Evolutionary conservation across 1,139 yeast species (phyloP).

Genomic region (Hansenula sp.): DNA sequence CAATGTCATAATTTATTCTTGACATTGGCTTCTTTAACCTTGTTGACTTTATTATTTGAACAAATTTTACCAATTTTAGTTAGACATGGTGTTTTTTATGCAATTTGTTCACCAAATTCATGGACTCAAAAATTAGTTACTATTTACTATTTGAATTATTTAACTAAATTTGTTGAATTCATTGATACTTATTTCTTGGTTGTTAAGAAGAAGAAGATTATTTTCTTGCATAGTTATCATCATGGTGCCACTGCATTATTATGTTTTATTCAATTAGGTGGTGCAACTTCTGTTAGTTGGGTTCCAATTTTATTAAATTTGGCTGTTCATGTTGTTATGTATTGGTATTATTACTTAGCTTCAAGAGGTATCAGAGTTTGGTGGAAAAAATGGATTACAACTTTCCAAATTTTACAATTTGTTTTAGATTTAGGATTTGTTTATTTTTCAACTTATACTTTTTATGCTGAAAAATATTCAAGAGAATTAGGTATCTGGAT

Average conservation of each 20-base stretch:
- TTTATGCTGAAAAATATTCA: slow-evolving; percentile 59
- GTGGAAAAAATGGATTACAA: slow-evolving; percentile 99
- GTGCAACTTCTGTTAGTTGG: slow-evolving; percentile 91
- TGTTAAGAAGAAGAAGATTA: slow-evolving; percentile 82
- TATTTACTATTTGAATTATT: slow-evolving; percentile 74
- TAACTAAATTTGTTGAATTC: slow-evolving; percentile 78
- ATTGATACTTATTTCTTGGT: slow-evolving; percentile 91
- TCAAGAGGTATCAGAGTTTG: slow-evolving; percentile 94
- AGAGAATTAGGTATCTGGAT: slow-evolving; percentile 39
- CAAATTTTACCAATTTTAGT: slow-evolving; percentile 81
- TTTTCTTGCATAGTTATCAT: slow-evolving; percentile 93
- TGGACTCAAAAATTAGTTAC: slow-evolving; percentile 86
- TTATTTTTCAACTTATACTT: slow-evolving; percentile 88
- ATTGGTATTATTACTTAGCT: slow-evolving; percentile 93
- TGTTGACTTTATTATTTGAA: slow-evolving; percentile 71
- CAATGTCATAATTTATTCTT: slow-evolving; percentile 79
- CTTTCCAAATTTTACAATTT: slow-evolving; percentile 93
- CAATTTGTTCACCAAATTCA: slow-evolving; percentile 75
- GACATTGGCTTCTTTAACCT: slow-evolving; percentile 62
- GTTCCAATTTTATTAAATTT: slow-evolving; percentile 87
- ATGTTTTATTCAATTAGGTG: slow-evolving; percentile 91
- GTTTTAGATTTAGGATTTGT: slow-evolving; percentile 85
- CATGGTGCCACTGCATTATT: slow-evolving; percentile 97
- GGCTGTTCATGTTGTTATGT: slow-evolving; percentile 95
- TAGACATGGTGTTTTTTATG: slow-evolving; percentile 75